A percentile compares a stretch with the other conserved stretches of the same genome.
Evolutionary conservation across 441 rosid genomes (phyloP).

Genomic region (Corymbia calophylla): DNA sequence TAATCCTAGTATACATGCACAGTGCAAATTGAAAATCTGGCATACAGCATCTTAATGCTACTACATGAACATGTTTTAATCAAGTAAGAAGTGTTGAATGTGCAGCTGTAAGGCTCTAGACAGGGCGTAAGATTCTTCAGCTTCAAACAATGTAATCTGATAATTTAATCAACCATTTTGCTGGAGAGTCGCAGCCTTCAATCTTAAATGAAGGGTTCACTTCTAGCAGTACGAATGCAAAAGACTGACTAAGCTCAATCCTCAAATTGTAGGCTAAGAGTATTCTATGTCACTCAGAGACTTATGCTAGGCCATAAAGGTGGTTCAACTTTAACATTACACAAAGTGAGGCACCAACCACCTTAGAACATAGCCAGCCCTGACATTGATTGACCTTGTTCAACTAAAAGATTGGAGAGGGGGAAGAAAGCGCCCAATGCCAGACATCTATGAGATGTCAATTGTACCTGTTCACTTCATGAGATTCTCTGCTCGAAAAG

Average conservation of each 20-base stretch:
- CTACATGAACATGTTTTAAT: not conserved
- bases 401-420: not conserved
- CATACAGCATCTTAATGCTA: not conserved
- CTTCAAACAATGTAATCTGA: not conserved
- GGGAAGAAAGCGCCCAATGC: not conserved
- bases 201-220: not conserved
- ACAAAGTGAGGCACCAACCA: not conserved
- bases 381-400: not conserved
- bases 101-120: not conserved
- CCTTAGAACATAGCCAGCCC: not conserved
- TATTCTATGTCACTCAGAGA: not conserved
- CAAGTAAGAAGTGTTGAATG: not conserved
- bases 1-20: not conserved
- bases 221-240: not conserved
- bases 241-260: not conserved
- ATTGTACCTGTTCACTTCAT: not conserved
- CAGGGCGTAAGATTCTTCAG: not conserved
- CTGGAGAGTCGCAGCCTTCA: not conserved
- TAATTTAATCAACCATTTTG: not conserved
- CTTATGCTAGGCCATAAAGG: not conserved
- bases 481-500: not conserved
- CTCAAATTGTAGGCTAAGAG: not conserved
- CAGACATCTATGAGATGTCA: not conserved
- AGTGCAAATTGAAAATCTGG: not conserved
- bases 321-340: not conserved